phyloP scores from a whole-genome alignment of 176 grass and related monocot genomes.

The Ensete glaucum region DNA sequence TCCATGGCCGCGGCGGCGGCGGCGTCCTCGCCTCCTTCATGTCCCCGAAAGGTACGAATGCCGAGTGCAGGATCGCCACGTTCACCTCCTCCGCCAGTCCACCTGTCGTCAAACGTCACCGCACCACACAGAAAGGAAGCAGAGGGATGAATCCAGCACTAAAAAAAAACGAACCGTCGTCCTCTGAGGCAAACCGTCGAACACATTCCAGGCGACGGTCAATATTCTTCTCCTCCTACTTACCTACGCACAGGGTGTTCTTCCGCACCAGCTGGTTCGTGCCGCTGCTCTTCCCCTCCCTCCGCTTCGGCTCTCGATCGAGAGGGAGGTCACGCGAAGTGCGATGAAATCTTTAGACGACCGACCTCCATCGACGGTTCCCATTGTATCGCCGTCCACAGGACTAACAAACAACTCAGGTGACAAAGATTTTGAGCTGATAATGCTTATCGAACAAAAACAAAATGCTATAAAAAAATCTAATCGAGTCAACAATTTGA shows the following conservation, averaged over 20 bases:
- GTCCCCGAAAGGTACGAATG: conserved; percentile 93
- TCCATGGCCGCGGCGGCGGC: conserved; percentile 94
- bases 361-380: too few species aligned
- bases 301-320: neutral
- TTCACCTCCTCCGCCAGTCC: conserved; percentile 92
- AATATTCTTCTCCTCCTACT: neutral
- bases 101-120: conserved; percentile 25
- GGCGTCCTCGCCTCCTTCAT: conserved; percentile 95
- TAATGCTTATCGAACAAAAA: too few species aligned
- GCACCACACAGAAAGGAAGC: too few species aligned
- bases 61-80: conserved; percentile 85
- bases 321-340: too few species aligned
- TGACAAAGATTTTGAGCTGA: too few species aligned
- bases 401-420: too few species aligned
- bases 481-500: too few species aligned
- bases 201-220: conserved; percentile 14
- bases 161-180: neutral
- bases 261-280: conserved; percentile 84
- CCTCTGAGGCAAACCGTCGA: conserved; percentile 42
- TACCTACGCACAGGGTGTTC: conserved; percentile 95
- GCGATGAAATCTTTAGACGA: too few species aligned
- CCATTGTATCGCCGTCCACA: too few species aligned
- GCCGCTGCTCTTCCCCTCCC: neutral
- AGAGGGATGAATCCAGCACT: neutral
- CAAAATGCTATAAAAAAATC: too few species aligned